Evolutionary conservation across 1,139 yeast species (phyloP), one percentile per base, ranked within the genome.

Genomic region (Candida sp.): DNA sequence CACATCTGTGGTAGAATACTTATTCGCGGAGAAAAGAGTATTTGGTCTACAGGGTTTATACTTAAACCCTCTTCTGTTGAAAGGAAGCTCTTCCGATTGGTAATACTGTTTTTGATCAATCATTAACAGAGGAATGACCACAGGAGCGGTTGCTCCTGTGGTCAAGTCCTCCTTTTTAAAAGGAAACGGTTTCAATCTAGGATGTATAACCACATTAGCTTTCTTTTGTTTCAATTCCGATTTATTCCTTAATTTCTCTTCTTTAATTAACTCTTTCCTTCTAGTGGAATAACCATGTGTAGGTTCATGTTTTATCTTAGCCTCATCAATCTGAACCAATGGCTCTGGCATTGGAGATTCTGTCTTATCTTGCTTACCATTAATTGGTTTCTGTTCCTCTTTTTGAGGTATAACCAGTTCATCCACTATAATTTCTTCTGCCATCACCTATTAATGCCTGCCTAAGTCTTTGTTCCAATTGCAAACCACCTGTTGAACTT

Each of bases 41-140:
- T 83, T 82, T 0, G 96, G 91, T 7, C 82, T 76, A 59, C 97
- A 88, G 30, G 91, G 82, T 44, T 80, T 73, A 61, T 91, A 93
- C 49, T 89, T 81, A 68, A 84, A 93, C 1, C 96, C 95, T 43
- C 95, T 68, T 52, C 82, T 77, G 60, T 89, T 89, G 50, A 79
- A 70, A 0, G 97, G 97, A 43, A 82, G 79, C 46, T 90, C 97
- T 35, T 87, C 96, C 12, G 79, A 71, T 32, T 68, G 66, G 51
- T 61, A 76, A 52, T 81, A 76, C 7, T 57, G 58, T 4, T 56
- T 52, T 15, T 52, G 60, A 8, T 55, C 47, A 5, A 50, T 46
- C 1, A 45, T 45, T 21, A 44, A 42, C 22, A 23, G 34, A 11
- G 50, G 48, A 5, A 43, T 36, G 27, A 40, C 43, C 2, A 39